Evolutionary conservation across 306 rosid genomes (phyloP).

Genomic region (Glycyrrhiza uralensis): DNA sequence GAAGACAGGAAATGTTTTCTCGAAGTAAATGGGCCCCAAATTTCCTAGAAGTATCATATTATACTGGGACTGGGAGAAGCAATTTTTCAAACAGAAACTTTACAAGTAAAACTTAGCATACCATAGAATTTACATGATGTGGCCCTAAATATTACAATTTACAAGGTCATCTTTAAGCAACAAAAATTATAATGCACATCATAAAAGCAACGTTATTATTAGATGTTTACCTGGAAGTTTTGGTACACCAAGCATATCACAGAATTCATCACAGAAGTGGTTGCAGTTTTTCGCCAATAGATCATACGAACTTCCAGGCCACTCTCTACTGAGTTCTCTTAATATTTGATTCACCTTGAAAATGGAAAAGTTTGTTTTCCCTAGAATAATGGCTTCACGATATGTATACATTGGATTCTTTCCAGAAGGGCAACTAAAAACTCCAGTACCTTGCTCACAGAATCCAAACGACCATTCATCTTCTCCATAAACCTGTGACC

Average conservation of each 20-base stretch:
- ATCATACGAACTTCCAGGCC: slow-evolving; percentile 92
- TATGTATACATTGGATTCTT: slow-evolving; percentile 95
- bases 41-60: background rate
- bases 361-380: slow-evolving; percentile 62
- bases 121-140: background rate
- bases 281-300: slow-evolving; percentile 92
- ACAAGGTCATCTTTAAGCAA: background rate
- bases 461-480: slow-evolving; percentile 99
- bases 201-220: background rate
- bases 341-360: slow-evolving; percentile 84
- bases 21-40: too few relatives aligned
- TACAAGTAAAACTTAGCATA: background rate
- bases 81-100: background rate
- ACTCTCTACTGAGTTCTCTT: slow-evolving; percentile 95
- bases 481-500: slow-evolving; percentile 71
- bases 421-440: slow-evolving; percentile 88
- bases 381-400: slow-evolving; percentile 75
- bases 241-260: slow-evolving; percentile 81
- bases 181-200: background rate
- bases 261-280: slow-evolving; percentile 94
- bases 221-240: slow-evolving; percentile 83
- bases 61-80: background rate
- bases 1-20: too few relatives aligned
- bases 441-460: slow-evolving; percentile 97
- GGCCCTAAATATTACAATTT: background rate